Conservation (phyloP, 2,329 filamentous ascomycete genomes). For the Pseudopithomyces chartarum region DNA sequence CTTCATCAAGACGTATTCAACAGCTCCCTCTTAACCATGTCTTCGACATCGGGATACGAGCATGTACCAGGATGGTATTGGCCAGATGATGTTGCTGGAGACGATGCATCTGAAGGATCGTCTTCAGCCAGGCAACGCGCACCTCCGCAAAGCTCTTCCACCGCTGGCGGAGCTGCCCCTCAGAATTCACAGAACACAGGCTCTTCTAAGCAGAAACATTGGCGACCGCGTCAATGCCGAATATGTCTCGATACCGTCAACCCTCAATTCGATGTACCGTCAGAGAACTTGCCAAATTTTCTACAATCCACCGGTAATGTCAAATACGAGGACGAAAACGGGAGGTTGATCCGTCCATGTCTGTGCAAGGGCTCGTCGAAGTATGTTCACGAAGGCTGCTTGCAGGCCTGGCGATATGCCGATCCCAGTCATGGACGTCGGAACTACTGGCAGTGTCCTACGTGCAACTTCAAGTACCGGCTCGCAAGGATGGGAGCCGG, state of each 20-base stretch:
- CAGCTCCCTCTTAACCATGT: constrained; percentile 37
- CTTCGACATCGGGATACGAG: constrained; percentile 48
- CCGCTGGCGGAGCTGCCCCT: constrained; percentile 15
- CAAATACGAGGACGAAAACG: constrained; percentile 74
- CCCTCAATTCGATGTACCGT: constrained; percentile 63
- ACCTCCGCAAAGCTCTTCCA: constrained; percentile 19
- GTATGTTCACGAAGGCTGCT: constrained; percentile 91
- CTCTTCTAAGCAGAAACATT: constrained; percentile 53
- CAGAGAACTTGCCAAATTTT: constrained; percentile 60
- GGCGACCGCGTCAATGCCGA: constrained; percentile 77
- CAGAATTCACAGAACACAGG: constrained; percentile 12
- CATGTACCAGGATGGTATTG: constrained; percentile 53
- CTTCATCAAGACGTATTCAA: constrained; percentile 8
- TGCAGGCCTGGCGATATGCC: constrained; percentile 80
- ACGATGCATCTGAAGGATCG: constrained; percentile 23
- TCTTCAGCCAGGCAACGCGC: constrained; percentile 21
- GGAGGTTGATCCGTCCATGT: constrained; percentile 85
- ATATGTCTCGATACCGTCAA: constrained; percentile 81
- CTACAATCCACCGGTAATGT: constrained; percentile 63
- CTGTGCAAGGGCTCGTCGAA: constrained; percentile 90
- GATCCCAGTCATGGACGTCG: constrained; percentile 67
- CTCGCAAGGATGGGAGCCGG: constrained; percentile 79
- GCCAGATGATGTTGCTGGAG: constrained; percentile 51
- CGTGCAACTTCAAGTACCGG: constrained; percentile 82
- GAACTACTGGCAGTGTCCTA: constrained; percentile 87